These are phyloP conservation scores for Pseudophaeomoniella oleicola DNA, from an alignment of 2,329 filamentous ascomycete species.

Conservation along the genomic window DNA sequence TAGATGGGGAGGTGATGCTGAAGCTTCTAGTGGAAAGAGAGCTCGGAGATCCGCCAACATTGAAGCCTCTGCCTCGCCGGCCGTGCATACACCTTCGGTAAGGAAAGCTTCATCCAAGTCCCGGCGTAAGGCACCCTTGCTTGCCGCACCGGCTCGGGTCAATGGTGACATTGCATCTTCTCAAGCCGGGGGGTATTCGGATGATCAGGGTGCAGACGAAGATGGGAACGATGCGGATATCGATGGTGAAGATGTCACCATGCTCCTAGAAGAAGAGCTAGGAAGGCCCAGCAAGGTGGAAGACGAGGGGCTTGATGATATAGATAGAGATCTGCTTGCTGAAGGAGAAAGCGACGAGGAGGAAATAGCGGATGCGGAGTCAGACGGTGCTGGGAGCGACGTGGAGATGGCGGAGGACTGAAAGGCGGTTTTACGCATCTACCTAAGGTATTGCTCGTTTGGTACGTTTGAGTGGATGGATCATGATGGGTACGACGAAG, in stretches of 20 bases:
- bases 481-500: too few relatives aligned
- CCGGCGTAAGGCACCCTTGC: constrained; percentile 2
- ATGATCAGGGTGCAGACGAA: constrained; percentile 3
- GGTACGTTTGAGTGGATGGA: too few relatives aligned
- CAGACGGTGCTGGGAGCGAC: constrained; percentile 7
- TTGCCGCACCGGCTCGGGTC: not conserved
- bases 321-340: constrained; percentile 12
- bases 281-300: not conserved
- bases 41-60: not conserved
- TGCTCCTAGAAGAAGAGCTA: constrained; percentile 4
- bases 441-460: too few relatives aligned
- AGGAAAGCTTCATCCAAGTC: constrained; percentile 7
- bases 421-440: too few relatives aligned
- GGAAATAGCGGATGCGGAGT: constrained; percentile 9
- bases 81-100: not conserved
- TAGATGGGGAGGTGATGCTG: constrained; percentile 29
- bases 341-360: constrained; percentile 12
- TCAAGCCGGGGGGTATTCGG: constrained; percentile 4
- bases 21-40: constrained; percentile 10
- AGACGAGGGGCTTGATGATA: constrained; percentile 7
- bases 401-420: constrained; percentile 4
- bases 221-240: not conserved
- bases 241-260: not conserved
- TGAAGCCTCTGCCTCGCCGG: not conserved
- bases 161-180: not conserved